Base-by-base conservation (phyloP, 768 basidiomycete species). In the Suillus luteus region DNA sequence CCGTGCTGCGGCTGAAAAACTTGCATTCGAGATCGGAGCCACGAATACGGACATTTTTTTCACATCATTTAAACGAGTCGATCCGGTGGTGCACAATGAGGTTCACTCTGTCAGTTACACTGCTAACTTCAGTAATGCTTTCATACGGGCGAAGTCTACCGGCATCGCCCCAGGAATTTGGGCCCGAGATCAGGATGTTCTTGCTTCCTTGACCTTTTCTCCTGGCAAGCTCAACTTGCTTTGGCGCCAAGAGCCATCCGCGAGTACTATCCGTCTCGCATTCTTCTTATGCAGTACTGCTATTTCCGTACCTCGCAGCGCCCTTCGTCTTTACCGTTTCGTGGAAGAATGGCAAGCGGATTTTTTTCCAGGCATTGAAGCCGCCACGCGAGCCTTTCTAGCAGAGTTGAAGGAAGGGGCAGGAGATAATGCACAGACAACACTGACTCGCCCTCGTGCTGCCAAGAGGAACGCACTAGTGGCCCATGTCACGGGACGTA, bases 291-390 rank as follows among this genome's bases (percentile, higher is more conserved):
- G 78, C 12, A 78, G 77, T 27, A 68, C 89, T 31, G 78, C 80
- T 35, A 70, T 91, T 51, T 82, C 82, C 61, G 86, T 95, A 27
- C 93, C 93, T 4, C 88, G 92, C 31, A 95, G 92, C 67, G 92
- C 89, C 35, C 80, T 95, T 37, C 86, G 89, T 17, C 79, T 93
- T 5, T 92, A 92, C 73, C 85, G 83, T 43, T 94, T 93, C 69
- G 73, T 89, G 31, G 89, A 93, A 68, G 89, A 93, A 69, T 95
- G 94, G 94, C 80, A 86, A 68, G 84, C 84, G 5, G 89, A 93
- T 68, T 93, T 89, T 68, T 79, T 94, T 37, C 88, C 93, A 19
- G 88, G 83, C 5, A 82, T 93, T 44, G 87, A 93, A 68, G 82
- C 84, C 15, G 86, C 89, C 33, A 71, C 90, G 37, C 84, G 86